Evolutionary conservation across 495 filamentous ascomycete genomes (phyloP).

Genomic region (Aspergillus incahuasiensis): DNA sequence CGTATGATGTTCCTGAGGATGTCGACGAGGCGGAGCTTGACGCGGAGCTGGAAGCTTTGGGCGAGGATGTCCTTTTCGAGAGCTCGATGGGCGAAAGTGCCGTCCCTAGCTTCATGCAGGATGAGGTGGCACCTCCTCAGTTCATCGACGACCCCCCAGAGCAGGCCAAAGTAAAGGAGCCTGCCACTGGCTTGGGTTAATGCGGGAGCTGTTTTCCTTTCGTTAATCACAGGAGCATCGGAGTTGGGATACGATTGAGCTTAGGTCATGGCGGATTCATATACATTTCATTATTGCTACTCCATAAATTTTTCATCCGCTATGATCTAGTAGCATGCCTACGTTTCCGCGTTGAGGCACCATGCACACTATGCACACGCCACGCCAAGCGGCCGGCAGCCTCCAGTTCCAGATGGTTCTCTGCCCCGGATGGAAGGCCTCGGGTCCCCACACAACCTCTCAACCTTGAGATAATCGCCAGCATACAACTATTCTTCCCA

Average conservation of each 20-base stretch:
- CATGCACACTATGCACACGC: too few relatives aligned
- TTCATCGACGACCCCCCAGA: conserved; percentile 83
- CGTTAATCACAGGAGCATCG: conserved; percentile 14
- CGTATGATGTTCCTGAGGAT: conserved; percentile 95
- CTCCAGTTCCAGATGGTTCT: too few relatives aligned
- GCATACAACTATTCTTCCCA: too few relatives aligned
- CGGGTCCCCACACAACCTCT: background rate
- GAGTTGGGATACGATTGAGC: conserved; percentile 17
- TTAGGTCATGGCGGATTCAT: background rate
- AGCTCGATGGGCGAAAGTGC: conserved; percentile 54
- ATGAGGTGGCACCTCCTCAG: conserved; percentile 70
- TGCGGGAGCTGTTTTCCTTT: background rate
- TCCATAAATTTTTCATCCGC: background rate
- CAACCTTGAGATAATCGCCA: too few relatives aligned
- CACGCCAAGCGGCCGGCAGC: too few relatives aligned
- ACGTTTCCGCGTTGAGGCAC: too few relatives aligned
- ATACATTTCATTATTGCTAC: background rate
- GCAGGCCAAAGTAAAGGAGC: conserved; percentile 72
- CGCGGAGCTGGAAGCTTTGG: conserved; percentile 91
- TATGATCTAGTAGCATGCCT: too few relatives aligned
- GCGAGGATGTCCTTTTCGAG: conserved; percentile 80
- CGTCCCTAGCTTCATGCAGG: conserved; percentile 82
- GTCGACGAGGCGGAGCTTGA: conserved; percentile 97
- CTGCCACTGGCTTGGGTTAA: conserved; percentile 39
- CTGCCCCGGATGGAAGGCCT: background rate